Percentiles rank a stretch among this genome's conserved stretches.
These are phyloP conservation scores for Aspergillus terreus DNA, from an alignment of 2,329 filamentous ascomycete genomes.

Conservation along the genomic window DNA sequence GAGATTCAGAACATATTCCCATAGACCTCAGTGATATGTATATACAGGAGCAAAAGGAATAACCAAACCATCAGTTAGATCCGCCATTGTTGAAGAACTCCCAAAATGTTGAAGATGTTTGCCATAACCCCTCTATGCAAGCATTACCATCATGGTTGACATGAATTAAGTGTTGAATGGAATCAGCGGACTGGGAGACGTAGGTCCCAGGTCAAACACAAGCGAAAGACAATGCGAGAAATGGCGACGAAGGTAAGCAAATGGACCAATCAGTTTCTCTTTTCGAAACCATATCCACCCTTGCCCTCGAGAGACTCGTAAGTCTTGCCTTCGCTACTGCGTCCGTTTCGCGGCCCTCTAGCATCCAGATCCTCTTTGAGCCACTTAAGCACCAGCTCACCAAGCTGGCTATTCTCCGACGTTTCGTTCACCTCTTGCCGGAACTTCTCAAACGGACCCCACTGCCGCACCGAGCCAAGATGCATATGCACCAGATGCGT, in stretches of 20 bases:
- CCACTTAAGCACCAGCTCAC: constrained; percentile 85
- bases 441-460: constrained; percentile 71
- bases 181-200: constrained; percentile 4
- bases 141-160: constrained; percentile 20
- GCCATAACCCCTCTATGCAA: constrained; percentile 19
- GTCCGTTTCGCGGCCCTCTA: constrained; percentile 69
- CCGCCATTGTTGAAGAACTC: constrained; percentile 21
- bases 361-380: constrained; percentile 74
- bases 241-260: constrained; percentile 4
- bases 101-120: constrained; percentile 27
- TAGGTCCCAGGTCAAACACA: neutral
- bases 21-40: constrained; percentile 18
- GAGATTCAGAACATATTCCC: constrained; percentile 28
- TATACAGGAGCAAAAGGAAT: constrained; percentile 9
- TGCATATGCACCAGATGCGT: constrained; percentile 96
- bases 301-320: constrained; percentile 56
- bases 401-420: constrained; percentile 75
- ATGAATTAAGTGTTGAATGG: constrained; percentile 23
- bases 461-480: constrained; percentile 80
- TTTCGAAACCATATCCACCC: constrained; percentile 63
- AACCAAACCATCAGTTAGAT: constrained; percentile 5
- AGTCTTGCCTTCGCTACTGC: constrained; percentile 48
- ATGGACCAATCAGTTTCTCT: constrained; percentile 20
- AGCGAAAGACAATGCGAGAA: constrained; percentile 4
- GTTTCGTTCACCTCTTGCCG: constrained; percentile 52